Evolutionary conservation across 2,329 filamentous ascomycete genomes (phyloP).

Genomic region (Pseudopithomyces chartarum): DNA sequence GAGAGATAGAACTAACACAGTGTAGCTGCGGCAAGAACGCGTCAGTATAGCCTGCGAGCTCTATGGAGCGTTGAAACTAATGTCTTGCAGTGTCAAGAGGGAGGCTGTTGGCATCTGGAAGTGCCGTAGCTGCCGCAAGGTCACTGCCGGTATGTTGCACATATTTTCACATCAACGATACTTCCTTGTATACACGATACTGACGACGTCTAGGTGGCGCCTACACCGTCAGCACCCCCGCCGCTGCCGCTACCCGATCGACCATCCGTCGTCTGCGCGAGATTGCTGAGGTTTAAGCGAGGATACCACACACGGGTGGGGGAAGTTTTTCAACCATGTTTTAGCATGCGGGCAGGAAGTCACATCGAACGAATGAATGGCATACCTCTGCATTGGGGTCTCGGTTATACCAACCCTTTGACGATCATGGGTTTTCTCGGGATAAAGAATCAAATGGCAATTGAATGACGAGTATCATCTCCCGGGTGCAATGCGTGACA

Average conservation of each 20-base stretch:
- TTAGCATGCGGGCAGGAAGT: slow-evolving; percentile 34
- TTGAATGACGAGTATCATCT: slow-evolving; percentile 25
- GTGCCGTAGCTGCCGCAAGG: slow-evolving; percentile 95
- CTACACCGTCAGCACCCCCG: slow-evolving; percentile 92
- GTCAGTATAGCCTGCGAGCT: too few relatives aligned
- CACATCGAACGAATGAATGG: slow-evolving; percentile 31
- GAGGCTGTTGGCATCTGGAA: slow-evolving; percentile 72
- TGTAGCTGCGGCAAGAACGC: slow-evolving; percentile 74
- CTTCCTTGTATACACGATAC: background rate
- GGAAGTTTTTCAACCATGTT: slow-evolving; percentile 44
- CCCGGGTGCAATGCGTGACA: background rate
- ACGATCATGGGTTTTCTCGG: slow-evolving; percentile 40
- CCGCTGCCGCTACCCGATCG: slow-evolving; percentile 91
- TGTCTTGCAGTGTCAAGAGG: too few relatives aligned
- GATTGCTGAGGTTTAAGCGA: slow-evolving; percentile 86
- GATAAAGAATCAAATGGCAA: slow-evolving; percentile 43
- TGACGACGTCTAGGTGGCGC: slow-evolving; percentile 66
- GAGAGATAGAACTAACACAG: too few relatives aligned
- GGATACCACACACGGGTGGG: slow-evolving; percentile 31
- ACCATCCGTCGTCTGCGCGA: slow-evolving; percentile 97
- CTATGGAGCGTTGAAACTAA: too few relatives aligned
- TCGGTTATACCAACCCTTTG: slow-evolving; percentile 41
- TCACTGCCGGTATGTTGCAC: slow-evolving; percentile 64
- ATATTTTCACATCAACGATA: background rate
- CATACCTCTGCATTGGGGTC: slow-evolving; percentile 37